Evolutionary conservation across 2,329 filamentous ascomycete genomes (phyloP), one percentile per base, ranked within the genome.

Genomic region (Corniculantispora saksenae): DNA sequence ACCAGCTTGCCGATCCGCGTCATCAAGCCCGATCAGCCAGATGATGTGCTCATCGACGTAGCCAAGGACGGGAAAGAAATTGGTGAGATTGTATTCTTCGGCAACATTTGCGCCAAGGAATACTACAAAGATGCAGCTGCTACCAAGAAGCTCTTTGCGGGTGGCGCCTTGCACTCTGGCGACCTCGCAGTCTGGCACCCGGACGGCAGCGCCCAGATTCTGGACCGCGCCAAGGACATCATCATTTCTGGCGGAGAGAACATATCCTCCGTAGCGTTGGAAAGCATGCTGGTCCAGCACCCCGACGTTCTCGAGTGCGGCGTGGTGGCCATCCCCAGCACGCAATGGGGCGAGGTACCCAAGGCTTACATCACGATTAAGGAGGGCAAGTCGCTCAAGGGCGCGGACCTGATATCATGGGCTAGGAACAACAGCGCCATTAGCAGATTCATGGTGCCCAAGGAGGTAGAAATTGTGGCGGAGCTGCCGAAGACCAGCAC

Each of bases 211-310:
- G 89, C 93, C 53, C 93, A 98, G 81, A 97, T 99, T 68, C 82
- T 96, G 66, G 95, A 99, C 78, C 86, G 95, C 23, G 92, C 93
- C 17, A 99, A 99, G 81, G 95, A 99, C 75, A 97, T 99, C 61
- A 99, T 99, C 73, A 99, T 99, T 68, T 96, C 92, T 61, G 94
- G 94, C 55, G 95, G 95, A 65, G 95, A 99, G 78, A 99, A 99
- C 76, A 98, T 99, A 67, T 97, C 92, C 3, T 96, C 92, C 0
- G 91, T 99, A 1, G 93, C 95, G 0, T 84, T 99, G 3, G 95
- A 99, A 79, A 88, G 89, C 66, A 92, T 97, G 89, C 85, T 99
- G 1, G 90, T 90, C 7, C 90, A 92, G 57, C 95, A 99, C 75
- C 93, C 94, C 0, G 88, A 92, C 69, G 87, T 99, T 45, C 86